Evolutionary conservation across 805 yeast species (phyloP).

Genomic region (Ogataea pignaliae): DNA sequence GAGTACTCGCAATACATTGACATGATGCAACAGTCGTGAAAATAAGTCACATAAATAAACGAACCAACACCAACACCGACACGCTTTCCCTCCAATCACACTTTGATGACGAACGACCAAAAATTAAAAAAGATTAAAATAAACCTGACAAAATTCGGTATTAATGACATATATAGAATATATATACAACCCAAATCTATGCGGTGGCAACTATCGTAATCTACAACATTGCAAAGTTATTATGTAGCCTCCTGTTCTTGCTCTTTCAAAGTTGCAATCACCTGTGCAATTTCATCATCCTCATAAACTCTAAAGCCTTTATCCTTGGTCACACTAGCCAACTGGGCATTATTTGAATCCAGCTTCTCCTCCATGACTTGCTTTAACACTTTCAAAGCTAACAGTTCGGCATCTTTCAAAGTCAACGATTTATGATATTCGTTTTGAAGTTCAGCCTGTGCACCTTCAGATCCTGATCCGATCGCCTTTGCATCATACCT

Average conservation of each 20-base stretch:
- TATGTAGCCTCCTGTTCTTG: constrained; percentile 43
- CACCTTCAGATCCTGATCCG: constrained; percentile 98
- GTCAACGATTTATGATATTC: constrained; percentile 93
- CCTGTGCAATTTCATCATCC: constrained; percentile 77
- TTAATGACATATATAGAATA: background rate
- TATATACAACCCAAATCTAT: no score
- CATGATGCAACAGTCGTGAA: constrained; percentile 26
- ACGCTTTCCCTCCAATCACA: no score
- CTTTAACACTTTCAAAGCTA: constrained; percentile 83
- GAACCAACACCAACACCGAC: background rate
- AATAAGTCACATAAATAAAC: background rate
- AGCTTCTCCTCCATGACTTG: constrained; percentile 99
- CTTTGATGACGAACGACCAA: background rate
- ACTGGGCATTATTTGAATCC: constrained; percentile 91
- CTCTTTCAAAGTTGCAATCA: constrained; percentile 73
- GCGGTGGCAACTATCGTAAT: no score
- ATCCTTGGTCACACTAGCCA: constrained; percentile 85
- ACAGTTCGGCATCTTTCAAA: constrained; percentile 84
- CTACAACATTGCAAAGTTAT: no score
- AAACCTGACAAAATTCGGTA: background rate
- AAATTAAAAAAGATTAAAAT: background rate
- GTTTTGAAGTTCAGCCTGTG: constrained; percentile 94
- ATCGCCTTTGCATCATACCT: constrained; percentile 98
- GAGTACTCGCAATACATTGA: constrained; percentile 85
- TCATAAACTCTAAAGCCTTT: constrained; percentile 82